phyloP scores from a whole-genome alignment of 2,329 filamentous ascomycete species.

The Teratosphaeria nubilosa region DNA sequence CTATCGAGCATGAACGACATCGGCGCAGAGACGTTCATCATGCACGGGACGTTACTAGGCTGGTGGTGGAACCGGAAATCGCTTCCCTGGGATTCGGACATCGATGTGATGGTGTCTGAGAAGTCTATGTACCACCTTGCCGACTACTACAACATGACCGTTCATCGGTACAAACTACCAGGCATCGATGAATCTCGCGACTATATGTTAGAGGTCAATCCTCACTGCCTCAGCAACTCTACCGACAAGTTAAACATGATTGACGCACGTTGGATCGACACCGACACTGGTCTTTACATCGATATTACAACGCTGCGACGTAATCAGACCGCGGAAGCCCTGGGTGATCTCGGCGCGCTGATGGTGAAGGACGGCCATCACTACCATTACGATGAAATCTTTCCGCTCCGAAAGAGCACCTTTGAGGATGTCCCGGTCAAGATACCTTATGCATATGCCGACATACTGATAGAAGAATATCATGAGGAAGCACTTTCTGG shows the following conservation, averaged over 20 bases:
- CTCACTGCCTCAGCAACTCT: constrained; percentile 39
- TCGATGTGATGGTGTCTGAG: constrained; percentile 51
- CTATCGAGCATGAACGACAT: constrained; percentile 47
- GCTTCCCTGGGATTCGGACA: constrained; percentile 52
- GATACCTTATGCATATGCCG: constrained; percentile 47
- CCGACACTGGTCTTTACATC: constrained; percentile 48
- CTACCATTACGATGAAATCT: constrained; percentile 45
- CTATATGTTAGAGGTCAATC: constrained; percentile 52
- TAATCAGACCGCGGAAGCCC: constrained; percentile 30
- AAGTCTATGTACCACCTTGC: constrained; percentile 46
- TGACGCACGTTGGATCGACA: constrained; percentile 53
- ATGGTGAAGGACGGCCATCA: constrained; percentile 49
- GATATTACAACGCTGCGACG: constrained; percentile 49
- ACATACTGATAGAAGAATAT: constrained; percentile 47
- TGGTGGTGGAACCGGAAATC: constrained; percentile 56
- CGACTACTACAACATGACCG: constrained; percentile 52
- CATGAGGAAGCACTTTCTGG: constrained; percentile 39
- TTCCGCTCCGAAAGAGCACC: constrained; percentile 43
- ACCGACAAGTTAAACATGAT: constrained; percentile 46
- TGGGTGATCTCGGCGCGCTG: constrained; percentile 34
- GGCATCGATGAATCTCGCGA: constrained; percentile 16
- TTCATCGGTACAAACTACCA: constrained; percentile 35
- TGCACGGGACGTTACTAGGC: constrained; percentile 51
- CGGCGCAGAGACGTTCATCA: constrained; percentile 51
- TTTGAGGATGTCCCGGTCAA: constrained; percentile 46